phyloP scores from a whole-genome alignment of 192 early-diverging fungal genomes.

The Phycomyces blakesleeanus region DNA sequence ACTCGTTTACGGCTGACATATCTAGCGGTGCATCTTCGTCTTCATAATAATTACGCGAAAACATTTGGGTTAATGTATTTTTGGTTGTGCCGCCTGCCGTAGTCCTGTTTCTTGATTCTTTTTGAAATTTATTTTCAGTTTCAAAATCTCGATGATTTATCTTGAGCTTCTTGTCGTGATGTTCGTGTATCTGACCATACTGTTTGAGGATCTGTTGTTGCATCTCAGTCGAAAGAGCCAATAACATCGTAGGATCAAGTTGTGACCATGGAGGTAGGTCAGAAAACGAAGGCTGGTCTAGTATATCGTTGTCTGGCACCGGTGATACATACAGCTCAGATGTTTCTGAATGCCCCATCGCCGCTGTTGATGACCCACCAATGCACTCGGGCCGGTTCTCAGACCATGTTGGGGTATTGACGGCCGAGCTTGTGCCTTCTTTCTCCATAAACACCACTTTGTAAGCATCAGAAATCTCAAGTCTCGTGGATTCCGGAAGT shows the following conservation, averaged over 20 bases:
- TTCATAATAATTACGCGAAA: not conserved
- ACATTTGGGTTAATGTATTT: not conserved
- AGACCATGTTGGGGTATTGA: too few relatives aligned
- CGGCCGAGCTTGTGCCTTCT: too few relatives aligned
- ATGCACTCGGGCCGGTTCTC: too few relatives aligned
- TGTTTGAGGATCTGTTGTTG: conserved; percentile 24
- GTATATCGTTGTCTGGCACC: too few relatives aligned
- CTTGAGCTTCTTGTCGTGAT: conserved; percentile 1
- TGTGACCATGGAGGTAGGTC: conserved; percentile 46
- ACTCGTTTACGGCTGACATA: conserved; percentile 5
- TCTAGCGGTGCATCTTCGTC: not conserved
- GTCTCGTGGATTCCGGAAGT: too few relatives aligned
- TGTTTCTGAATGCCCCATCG: too few relatives aligned
- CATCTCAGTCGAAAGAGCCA: conserved; percentile 35
- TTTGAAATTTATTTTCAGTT: not conserved
- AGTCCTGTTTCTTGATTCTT: not conserved
- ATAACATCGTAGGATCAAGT: conserved; percentile 37
- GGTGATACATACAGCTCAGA: too few relatives aligned
- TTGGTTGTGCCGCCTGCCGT: not conserved
- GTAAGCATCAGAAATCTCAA: too few relatives aligned
- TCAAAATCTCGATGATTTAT: not conserved
- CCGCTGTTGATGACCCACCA: too few relatives aligned
- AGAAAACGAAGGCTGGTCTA: not conserved
- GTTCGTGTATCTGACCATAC: conserved; percentile 5
- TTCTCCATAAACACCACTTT: too few relatives aligned